Percentiles rank a stretch among this genome's conserved stretches.
phyloP scores from a whole-genome alignment of 108 stramenopile genomes.

The Cyclotella kingstonii region DNA sequence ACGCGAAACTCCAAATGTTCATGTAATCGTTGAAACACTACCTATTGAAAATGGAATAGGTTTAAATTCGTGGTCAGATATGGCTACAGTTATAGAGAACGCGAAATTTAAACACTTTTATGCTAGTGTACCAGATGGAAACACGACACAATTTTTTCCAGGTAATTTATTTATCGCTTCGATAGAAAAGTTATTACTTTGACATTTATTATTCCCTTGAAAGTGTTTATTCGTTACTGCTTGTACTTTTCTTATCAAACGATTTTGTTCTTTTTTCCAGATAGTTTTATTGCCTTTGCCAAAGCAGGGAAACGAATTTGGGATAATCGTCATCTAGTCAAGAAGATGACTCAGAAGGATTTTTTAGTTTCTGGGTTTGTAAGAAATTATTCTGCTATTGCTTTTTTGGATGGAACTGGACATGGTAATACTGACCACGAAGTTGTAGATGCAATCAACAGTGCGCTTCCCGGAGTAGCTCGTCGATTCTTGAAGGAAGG shows the following conservation, averaged over 20 bases:
- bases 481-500: conserved; percentile 34
- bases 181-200: no score
- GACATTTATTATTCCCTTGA: no score
- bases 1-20: conserved; percentile 45
- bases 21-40: conserved; percentile 43
- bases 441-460: conserved; percentile 34
- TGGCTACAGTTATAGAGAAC: conserved; percentile 22
- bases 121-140: conserved; percentile 36
- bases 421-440: conserved; percentile 20
- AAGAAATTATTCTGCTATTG: conserved; percentile 31
- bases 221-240: no score
- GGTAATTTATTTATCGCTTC: no score
- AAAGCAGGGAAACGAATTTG: conserved; percentile 32
- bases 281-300: conserved; percentile 40
- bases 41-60: conserved; percentile 26
- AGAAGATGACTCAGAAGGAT: conserved; percentile 30
- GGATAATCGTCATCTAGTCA: conserved; percentile 33
- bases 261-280: conserved; percentile 6
- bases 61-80: conserved; percentile 23
- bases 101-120: conserved; percentile 49
- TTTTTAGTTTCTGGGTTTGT: conserved; percentile 17
- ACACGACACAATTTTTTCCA: not conserved
- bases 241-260: no score
- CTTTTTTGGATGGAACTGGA: conserved; percentile 42
- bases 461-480: conserved; percentile 32